A percentile compares a stretch with the other conserved stretches of the same genome.
Conservation (phyloP, 768 basidiomycete genomes). For the Hypsizygus marmoreus region DNA sequence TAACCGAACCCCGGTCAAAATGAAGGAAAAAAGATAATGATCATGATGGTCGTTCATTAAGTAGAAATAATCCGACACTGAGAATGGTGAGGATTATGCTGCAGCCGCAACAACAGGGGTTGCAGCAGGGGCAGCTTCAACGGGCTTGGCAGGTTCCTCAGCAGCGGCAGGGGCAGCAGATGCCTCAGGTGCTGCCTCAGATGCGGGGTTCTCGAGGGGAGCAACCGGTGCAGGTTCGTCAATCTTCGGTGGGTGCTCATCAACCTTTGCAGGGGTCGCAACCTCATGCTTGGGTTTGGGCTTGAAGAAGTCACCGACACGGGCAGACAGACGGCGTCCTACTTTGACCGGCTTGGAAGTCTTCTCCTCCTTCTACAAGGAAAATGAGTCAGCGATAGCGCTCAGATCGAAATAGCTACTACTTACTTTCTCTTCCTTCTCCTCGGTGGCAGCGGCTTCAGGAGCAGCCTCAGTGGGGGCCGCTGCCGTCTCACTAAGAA, state of each 20-base stretch:
- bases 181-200: conserved; percentile 39
- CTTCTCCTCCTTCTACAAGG: conserved; percentile 42
- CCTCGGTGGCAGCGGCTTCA: conserved; percentile 38
- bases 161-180: conserved; percentile 28
- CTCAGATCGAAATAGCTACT: conserved; percentile 35
- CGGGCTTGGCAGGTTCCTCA: conserved; percentile 34
- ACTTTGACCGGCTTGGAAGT: conserved; percentile 61
- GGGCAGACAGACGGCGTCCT: conserved; percentile 80
- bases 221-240: conserved; percentile 82
- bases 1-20: conserved; percentile 29
- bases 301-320: conserved; percentile 85
- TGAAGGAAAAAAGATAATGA: conserved; percentile 32
- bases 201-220: conserved; percentile 79
- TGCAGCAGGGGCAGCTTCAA: conserved; percentile 52
- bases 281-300: conserved; percentile 66
- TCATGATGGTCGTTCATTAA: conserved; percentile 51
- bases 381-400: background rate
- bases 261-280: conserved; percentile 74
- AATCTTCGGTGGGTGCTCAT: conserved; percentile 87
- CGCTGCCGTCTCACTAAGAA: conserved; percentile 44
- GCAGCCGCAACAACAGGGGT: conserved; percentile 76
- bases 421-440: conserved; percentile 39
- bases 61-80: conserved; percentile 23
- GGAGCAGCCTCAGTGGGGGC: conserved; percentile 38
- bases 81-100: conserved; percentile 53